Conservation (phyloP, 495 filamentous ascomycete genomes). For the Penicillium egyptiacum region DNA sequence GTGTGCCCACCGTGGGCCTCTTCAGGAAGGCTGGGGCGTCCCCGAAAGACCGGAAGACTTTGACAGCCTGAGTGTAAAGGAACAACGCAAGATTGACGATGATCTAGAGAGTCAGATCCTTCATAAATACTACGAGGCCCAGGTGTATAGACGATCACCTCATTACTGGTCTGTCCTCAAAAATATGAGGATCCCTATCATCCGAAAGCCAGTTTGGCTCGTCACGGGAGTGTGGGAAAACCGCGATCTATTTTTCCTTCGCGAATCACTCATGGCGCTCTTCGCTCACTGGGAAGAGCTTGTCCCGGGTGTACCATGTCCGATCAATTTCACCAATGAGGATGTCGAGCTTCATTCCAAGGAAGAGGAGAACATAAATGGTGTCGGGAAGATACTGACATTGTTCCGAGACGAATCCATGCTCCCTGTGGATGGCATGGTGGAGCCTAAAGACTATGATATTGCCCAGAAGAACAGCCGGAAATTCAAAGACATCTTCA, state of each 20-base stretch:
- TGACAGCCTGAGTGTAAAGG: constrained; percentile 23
- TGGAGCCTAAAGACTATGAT: neutral
- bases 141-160: constrained; percentile 30
- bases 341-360: constrained; percentile 29
- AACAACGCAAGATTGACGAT: constrained; percentile 28
- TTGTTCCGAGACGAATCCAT: neutral
- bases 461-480: neutral
- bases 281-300: constrained; percentile 29
- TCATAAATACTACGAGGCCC: constrained; percentile 36
- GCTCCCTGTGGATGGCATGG: constrained; percentile 4
- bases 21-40: constrained; percentile 29
- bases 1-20: constrained; percentile 28
- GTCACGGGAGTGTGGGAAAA: constrained; percentile 33
- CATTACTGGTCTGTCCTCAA: constrained; percentile 33
- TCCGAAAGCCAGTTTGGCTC: constrained; percentile 35
- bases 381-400: neutral
- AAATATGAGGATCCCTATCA: constrained; percentile 17
- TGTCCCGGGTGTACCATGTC: constrained; percentile 30
- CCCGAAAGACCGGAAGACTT: constrained; percentile 31
- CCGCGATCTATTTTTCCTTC: constrained; percentile 38
- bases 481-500: constrained; percentile 1
- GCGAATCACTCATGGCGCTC: constrained; percentile 31
- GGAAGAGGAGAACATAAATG: constrained; percentile 25
- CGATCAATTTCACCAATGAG: constrained; percentile 31
- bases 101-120: constrained; percentile 30